Evolutionary conservation across 306 rosid species (phyloP), one percentile per base, ranked within the genome.

Genomic region (Dryas alaskensis): DNA sequence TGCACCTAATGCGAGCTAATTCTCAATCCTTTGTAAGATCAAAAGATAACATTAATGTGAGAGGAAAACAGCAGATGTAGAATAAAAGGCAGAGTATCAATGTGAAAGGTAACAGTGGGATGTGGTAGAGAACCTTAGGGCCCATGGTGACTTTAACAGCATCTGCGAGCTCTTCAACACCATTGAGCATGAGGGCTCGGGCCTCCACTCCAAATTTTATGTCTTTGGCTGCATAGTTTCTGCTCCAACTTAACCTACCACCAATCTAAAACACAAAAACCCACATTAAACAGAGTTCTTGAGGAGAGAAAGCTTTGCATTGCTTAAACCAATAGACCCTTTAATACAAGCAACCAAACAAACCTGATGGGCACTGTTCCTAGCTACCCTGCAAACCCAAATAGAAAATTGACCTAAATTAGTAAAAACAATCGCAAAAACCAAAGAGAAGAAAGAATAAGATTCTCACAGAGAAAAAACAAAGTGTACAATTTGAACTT

Each of bases 61-160:
- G 14, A 62, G 67, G 3, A 14, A 39, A 43, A 69, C 9, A 39
- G 14, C 61, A 16, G 12, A 39, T 2, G 0, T 2, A 13, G 5
- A 10, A 37, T 49, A 75, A 73, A 63, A 47, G 64, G 65, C 37
- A 60, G 25, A 2, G 45, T 6, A 19, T 52, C 47, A 72, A 17
- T 4, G 60, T 49, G 4, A 63, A 57, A n/a, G 1, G 37, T 31
- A 31, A 31, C 37, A 54, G 25, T 54, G 27, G 1, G 72, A 63
- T 27, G 22, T 3, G 43, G 12, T 61, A 6, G 44, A n/a, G 55
- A 46, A 93, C 98, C 96, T 94, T 94, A 40, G 97, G 98, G 70
- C 98, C 98, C 97, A 94, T 94, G 62, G 98, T 94, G 64, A 94
- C 95, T 87, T 84, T 89, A 63, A 91, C 98, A 10, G 98, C 98